A percentile compares a stretch with the other conserved stretches of the same genome.
Evolutionary conservation across 179 eudicot species (phyloP).

Genomic region (Beta lomatogona): DNA sequence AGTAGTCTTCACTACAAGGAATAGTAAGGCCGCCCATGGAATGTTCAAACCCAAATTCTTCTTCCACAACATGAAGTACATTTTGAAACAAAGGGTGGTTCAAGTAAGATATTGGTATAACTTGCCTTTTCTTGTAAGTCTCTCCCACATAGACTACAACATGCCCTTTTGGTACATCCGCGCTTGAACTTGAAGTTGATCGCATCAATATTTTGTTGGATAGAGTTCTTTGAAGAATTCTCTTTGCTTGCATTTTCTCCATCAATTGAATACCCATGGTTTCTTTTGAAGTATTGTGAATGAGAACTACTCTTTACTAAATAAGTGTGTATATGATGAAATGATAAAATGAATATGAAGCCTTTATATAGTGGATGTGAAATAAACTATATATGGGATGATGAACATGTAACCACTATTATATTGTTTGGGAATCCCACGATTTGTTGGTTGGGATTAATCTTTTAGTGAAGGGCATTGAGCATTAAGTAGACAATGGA

Average conservation of each 20-base stretch:
- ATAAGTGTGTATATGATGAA: constrained; percentile 13
- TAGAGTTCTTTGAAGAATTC: constrained; percentile 29
- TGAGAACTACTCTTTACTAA: background rate
- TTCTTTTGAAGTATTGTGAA: background rate
- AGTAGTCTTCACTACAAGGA: constrained; percentile 53
- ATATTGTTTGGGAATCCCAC: background rate
- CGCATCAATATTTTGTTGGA: constrained; percentile 24
- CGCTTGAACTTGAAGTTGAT: background rate
- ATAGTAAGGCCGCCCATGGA: constrained; percentile 58
- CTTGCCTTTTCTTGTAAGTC: constrained; percentile 43
- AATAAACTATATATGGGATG: background rate
- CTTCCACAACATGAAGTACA: constrained; percentile 45
- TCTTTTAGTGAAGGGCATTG: background rate
- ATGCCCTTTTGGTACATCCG: constrained; percentile 41
- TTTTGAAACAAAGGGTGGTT: constrained; percentile 53
- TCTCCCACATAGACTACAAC: constrained; percentile 50
- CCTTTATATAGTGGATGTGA: constrained; percentile 14
- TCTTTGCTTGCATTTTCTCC: constrained; percentile 37
- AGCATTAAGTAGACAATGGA: constrained; percentile 29
- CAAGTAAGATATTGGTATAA: constrained; percentile 52
- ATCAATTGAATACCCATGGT: constrained; percentile 30
- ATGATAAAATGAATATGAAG: background rate
- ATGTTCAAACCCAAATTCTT: constrained; percentile 53
- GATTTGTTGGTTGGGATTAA: background rate
- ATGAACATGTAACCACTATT: background rate